A percentile compares a stretch with the other conserved stretches of the same genome.
Evolutionary conservation across 768 basidiomycete genomes (phyloP).

Genomic region (Leccinellum rugosiceps): DNA sequence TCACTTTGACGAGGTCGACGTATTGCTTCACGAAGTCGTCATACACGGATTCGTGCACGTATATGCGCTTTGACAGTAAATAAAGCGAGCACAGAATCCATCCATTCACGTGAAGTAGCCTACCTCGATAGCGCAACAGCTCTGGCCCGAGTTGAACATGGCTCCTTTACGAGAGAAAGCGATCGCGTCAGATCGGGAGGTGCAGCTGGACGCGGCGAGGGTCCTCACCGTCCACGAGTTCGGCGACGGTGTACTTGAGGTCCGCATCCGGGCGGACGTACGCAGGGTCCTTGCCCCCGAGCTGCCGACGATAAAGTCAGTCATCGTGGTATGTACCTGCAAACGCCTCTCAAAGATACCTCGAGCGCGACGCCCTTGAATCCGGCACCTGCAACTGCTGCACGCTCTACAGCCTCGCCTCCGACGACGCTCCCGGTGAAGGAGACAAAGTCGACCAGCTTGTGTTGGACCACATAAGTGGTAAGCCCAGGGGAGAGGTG

Average conservation of each 20-base stretch:
- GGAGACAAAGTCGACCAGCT: slow-evolving; percentile 71
- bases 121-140: slow-evolving; percentile 92
- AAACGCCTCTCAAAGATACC: slow-evolving; percentile 36
- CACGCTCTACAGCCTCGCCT: slow-evolving; percentile 69
- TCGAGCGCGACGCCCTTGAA: slow-evolving; percentile 91
- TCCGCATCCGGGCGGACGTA: slow-evolving; percentile 90
- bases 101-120: slow-evolving; percentile 11
- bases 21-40: slow-evolving; percentile 75
- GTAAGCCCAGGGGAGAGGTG: slow-evolving; percentile 68
- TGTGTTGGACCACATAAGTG: slow-evolving; percentile 58
- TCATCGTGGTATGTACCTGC: background rate
- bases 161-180: slow-evolving; percentile 49
- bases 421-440: slow-evolving; percentile 89
- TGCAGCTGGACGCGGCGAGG: background rate
- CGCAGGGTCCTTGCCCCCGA: slow-evolving; percentile 97
- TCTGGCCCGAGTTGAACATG: slow-evolving; percentile 97
- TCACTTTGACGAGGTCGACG: slow-evolving; percentile 70
- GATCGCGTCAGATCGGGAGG: background rate
- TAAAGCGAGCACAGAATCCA: background rate
- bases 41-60: slow-evolving; percentile 84
- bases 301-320: slow-evolving; percentile 40
- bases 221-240: slow-evolving; percentile 82
- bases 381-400: slow-evolving; percentile 58
- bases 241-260: slow-evolving; percentile 73
- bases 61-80: slow-evolving; percentile 64